These are phyloP conservation scores for Phaeosphaeriaceae sp. DNA, from an alignment of 2,329 filamentous ascomycete genomes.

Conservation along the genomic window DNA sequence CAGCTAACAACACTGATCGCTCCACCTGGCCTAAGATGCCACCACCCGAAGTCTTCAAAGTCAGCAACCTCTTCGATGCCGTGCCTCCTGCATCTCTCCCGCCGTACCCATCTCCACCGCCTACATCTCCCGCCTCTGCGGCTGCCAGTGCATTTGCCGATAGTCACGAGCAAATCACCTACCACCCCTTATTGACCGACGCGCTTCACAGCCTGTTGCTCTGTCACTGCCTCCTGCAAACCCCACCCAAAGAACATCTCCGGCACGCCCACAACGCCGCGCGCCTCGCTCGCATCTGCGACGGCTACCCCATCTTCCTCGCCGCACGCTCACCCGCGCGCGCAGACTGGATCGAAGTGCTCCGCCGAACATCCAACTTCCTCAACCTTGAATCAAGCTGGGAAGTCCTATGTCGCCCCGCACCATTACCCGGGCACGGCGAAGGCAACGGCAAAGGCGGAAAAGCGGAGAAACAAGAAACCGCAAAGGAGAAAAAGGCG, in stretches of 20 bases:
- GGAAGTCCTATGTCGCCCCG: constrained; percentile 72
- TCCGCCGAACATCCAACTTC: constrained; percentile 74
- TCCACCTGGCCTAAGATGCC: constrained; percentile 58
- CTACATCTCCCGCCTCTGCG: constrained; percentile 36
- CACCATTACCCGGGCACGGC: constrained; percentile 48
- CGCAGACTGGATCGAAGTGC: constrained; percentile 80
- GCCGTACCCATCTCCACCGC: constrained; percentile 63
- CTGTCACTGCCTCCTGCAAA: constrained; percentile 81
- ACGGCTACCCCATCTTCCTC: constrained; percentile 84
- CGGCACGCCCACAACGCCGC: constrained; percentile 85
- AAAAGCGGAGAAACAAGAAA: constrained; percentile 42
- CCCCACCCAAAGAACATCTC: constrained; percentile 76
- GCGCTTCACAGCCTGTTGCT: constrained; percentile 80
- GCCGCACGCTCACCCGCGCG: constrained; percentile 74
- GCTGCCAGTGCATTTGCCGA: constrained; percentile 51
- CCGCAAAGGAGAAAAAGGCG: constrained; percentile 64
- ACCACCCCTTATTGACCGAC: constrained; percentile 81
- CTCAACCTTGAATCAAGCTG: constrained; percentile 70
- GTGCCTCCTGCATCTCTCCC: constrained; percentile 72
- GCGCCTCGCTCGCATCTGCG: constrained; percentile 74
- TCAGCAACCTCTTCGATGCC: constrained; percentile 74
- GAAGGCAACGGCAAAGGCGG: constrained; percentile 9
- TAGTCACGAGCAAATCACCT: constrained; percentile 73
- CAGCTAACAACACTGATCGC: constrained; percentile 39
- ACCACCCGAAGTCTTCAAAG: constrained; percentile 60